These are phyloP conservation scores for Fonsecaea nubica DNA, from an alignment of 2,329 filamentous ascomycete genomes.

Conservation along the genomic window DNA sequence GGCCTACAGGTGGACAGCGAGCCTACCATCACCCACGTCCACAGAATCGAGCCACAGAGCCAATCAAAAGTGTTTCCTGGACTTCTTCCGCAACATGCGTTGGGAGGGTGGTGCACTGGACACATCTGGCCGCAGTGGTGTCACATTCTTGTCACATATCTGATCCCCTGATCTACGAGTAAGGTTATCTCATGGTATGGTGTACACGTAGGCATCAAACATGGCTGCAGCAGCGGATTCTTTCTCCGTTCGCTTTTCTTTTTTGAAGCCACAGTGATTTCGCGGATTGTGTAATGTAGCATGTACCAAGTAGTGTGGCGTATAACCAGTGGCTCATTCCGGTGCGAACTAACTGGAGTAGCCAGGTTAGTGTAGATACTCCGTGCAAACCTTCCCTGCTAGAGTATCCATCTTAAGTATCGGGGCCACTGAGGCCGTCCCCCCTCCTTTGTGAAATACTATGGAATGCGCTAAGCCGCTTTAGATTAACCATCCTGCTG, in stretches of 20 bases:
- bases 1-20: slow-evolving; percentile 9
- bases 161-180: background rate
- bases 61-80: slow-evolving; percentile 15
- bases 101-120: slow-evolving; percentile 7
- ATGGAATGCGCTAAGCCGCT: background rate
- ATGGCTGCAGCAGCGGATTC: background rate
- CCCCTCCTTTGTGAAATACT: background rate
- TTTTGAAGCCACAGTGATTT: background rate
- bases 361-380: no score
- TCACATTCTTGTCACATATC: background rate
- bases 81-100: background rate
- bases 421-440: background rate
- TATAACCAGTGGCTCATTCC: background rate
- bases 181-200: background rate
- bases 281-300: background rate
- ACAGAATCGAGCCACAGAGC: background rate
- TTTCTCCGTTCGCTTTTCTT: background rate
- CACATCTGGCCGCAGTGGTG: background rate
- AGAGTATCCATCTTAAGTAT: background rate
- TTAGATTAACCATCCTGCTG: background rate
- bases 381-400: background rate
- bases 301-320: background rate
- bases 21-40: background rate
- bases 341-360: no score
- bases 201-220: background rate